Conservation (phyloP, 306 rosid species). For the Fagus crenata region DNA sequence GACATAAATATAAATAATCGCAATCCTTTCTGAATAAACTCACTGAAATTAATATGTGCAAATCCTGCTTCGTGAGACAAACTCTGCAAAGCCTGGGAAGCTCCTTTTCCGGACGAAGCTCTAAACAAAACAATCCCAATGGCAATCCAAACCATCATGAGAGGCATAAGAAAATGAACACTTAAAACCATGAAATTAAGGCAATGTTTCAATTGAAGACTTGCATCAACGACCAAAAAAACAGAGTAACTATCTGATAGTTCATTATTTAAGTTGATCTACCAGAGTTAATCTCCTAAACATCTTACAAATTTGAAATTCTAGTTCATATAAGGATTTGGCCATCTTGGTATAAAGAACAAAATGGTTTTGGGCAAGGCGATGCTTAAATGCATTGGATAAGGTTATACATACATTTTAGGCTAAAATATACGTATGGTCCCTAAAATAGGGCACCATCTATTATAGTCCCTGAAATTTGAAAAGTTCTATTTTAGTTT, state of each 20-base stretch:
- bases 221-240: no score
- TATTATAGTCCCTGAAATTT: no score
- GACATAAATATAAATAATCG: constrained; percentile 18
- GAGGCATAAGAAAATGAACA: constrained; percentile 22
- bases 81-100: constrained; percentile 79
- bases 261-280: neutral
- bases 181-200: neutral
- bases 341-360: neutral
- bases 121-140: constrained; percentile 47
- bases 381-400: neutral
- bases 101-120: constrained; percentile 78
- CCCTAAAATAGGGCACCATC: no score
- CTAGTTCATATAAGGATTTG: neutral
- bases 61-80: constrained; percentile 61
- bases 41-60: constrained; percentile 60
- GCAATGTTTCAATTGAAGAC: neutral
- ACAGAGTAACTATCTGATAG: neutral
- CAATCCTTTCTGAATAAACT: constrained; percentile 36
- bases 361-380: neutral
- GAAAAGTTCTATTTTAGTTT: no score
- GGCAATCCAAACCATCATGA: constrained; percentile 8
- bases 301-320: neutral
- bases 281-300: neutral
- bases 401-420: neutral
- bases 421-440: no score